A percentile compares a stretch with the other conserved stretches of the same genome.
phyloP scores from a whole-genome alignment of 2,329 filamentous ascomycete genomes.

The Ceratocystis alfenasii region DNA sequence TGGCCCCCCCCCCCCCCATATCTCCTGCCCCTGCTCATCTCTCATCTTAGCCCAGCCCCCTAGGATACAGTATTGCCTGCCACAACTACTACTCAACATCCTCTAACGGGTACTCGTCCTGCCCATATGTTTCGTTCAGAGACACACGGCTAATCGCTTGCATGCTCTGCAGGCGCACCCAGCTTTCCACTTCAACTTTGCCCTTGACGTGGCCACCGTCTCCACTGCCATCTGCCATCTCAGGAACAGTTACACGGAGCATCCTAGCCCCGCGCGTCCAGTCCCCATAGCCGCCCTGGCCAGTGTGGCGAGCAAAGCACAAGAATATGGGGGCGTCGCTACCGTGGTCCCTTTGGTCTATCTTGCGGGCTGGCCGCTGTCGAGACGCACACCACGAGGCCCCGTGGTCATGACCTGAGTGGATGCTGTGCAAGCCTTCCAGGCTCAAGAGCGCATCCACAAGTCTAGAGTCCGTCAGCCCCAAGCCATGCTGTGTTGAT shows the following conservation, averaged over 20 bases:
- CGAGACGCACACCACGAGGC: constrained; percentile 35
- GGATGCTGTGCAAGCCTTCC: constrained; percentile 37
- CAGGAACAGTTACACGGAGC: constrained; percentile 28
- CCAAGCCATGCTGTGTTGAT: constrained; percentile 28
- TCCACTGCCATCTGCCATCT: constrained; percentile 28
- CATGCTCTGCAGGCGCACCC: constrained; percentile 49
- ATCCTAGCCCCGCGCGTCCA: constrained; percentile 52
- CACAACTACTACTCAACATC: constrained; percentile 6
- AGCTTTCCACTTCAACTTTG: constrained; percentile 40
- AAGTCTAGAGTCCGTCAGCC: constrained; percentile 36
- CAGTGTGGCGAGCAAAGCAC: constrained; percentile 53
- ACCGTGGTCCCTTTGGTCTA: constrained; percentile 29
- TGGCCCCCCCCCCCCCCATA: too few species aligned
- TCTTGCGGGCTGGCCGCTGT: constrained; percentile 25
- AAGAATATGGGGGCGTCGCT: constrained; percentile 30
- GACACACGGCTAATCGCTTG: constrained; percentile 39
- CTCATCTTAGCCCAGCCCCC: neutral
- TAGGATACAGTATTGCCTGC: neutral
- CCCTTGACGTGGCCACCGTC: constrained; percentile 26
- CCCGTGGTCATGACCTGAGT: constrained; percentile 47
- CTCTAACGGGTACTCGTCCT: constrained; percentile 38
- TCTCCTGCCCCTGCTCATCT: too few species aligned
- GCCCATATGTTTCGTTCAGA: constrained; percentile 48
- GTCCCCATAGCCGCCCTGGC: constrained; percentile 57
- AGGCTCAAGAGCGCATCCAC: constrained; percentile 40